phyloP scores from a whole-genome alignment of 441 rosid genomes.

The Pelargonium cotyledonis region DNA sequence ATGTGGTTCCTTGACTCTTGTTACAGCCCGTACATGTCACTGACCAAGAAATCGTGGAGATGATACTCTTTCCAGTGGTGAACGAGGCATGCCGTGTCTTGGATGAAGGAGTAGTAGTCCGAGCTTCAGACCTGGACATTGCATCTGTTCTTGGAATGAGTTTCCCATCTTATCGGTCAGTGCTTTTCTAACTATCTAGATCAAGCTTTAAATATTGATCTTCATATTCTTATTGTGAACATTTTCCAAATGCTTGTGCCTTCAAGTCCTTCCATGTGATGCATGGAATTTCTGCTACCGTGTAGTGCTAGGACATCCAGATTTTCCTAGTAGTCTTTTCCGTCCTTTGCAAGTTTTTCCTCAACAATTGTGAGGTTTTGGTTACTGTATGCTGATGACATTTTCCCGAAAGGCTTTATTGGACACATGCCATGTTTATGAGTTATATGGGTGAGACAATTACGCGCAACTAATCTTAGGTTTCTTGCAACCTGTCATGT shows the following conservation, averaged over 20 bases:
- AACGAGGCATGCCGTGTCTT: conserved; percentile 90
- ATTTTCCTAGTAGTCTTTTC: neutral
- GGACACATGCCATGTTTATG: no score
- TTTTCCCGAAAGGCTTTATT: no score
- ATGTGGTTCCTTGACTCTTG: conserved; percentile 19
- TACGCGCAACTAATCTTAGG: neutral
- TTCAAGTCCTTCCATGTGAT: neutral
- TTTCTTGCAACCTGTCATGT: no score
- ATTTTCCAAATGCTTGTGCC: neutral
- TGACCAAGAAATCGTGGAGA: conserved; percentile 79
- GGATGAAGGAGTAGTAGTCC: conserved; percentile 76
- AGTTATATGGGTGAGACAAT: no score
- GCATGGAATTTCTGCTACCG: neutral
- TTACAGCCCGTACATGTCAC: conserved; percentile 65
- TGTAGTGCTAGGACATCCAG: neutral
- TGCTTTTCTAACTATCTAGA: conserved; percentile 12
- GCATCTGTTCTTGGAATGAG: conserved; percentile 97
- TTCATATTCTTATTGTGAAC: neutral
- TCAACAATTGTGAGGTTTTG: no score
- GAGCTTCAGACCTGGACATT: conserved; percentile 86
- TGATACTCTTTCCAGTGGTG: conserved; percentile 89
- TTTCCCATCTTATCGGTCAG: conserved; percentile 89
- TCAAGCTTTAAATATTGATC: neutral
- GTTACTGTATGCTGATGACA: no score
- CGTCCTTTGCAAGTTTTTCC: no score